A percentile compares a stretch with the other conserved stretches of the same genome.
These are phyloP conservation scores for Periglandula ipomoeae DNA, from an alignment of 2,329 filamentous ascomycete genomes.

Conservation along the genomic window DNA sequence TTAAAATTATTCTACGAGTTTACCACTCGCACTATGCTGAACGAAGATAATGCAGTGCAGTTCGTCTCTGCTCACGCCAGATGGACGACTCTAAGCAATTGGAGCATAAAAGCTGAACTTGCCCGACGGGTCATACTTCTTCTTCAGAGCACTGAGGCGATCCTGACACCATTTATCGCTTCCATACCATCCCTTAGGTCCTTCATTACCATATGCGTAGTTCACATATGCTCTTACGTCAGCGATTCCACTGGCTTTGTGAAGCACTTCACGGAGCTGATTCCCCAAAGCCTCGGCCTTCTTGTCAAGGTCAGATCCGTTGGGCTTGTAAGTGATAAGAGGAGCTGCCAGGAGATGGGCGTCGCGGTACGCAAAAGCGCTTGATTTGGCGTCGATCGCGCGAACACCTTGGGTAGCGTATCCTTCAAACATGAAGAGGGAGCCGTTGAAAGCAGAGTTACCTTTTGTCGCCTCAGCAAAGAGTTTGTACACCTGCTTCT, in stretches of 20 bases:
- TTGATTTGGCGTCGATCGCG: constrained; percentile 22
- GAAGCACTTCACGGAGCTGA: constrained; percentile 27
- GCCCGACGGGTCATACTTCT: constrained; percentile 34
- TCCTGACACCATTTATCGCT: constrained; percentile 37
- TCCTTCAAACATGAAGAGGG: constrained; percentile 44
- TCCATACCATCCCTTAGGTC: constrained; percentile 31
- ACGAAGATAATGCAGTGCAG: not conserved
- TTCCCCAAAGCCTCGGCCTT: constrained; percentile 27
- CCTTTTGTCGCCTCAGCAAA: constrained; percentile 21
- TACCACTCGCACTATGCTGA: too few relatives aligned
- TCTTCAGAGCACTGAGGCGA: constrained; percentile 34
- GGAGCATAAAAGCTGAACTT: constrained; percentile 34
- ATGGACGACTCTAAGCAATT: not conserved
- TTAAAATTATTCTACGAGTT: too few relatives aligned
- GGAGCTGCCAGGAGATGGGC: constrained; percentile 33
- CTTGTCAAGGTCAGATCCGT: constrained; percentile 21
- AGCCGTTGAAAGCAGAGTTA: constrained; percentile 18
- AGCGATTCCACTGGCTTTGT: constrained; percentile 21
- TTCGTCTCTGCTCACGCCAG: not conserved
- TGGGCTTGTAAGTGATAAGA: constrained; percentile 27
- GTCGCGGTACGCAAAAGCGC: constrained; percentile 36
- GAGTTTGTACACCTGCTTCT: constrained; percentile 20
- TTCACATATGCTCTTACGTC: constrained; percentile 35
- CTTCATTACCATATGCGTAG: constrained; percentile 39
- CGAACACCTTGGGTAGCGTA: constrained; percentile 38